phyloP scores from a whole-genome alignment of 176 grass and related monocot genomes.

The Eleusine coracana region DNA sequence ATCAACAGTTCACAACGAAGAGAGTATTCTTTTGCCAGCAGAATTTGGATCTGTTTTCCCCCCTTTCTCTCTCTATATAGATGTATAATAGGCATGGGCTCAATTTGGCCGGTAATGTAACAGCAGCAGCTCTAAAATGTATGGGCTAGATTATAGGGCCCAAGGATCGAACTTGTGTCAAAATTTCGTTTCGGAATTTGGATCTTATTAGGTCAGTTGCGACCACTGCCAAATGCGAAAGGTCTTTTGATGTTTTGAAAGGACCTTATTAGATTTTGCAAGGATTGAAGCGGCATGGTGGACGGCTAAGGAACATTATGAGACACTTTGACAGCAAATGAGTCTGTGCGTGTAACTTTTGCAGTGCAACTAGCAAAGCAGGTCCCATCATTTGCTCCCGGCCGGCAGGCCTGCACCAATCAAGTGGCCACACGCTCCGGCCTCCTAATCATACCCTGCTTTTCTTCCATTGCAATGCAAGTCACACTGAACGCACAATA shows the following conservation, averaged over 20 bases:
- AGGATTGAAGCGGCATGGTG: background rate
- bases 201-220: too few relatives aligned
- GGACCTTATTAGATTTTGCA: background rate
- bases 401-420: too few relatives aligned
- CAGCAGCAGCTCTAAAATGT: background rate
- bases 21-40: too few relatives aligned
- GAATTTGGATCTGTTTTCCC: too few relatives aligned
- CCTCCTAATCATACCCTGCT: constrained; percentile 27
- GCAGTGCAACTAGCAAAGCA: too few relatives aligned
- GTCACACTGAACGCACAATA: constrained; percentile 4
- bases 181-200: background rate
- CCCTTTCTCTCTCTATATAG: too few relatives aligned
- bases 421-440: background rate
- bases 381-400: background rate
- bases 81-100: too few relatives aligned
- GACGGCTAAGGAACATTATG: background rate
- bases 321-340: too few relatives aligned
- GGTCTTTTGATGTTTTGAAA: background rate
- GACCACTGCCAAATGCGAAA: background rate
- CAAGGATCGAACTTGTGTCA: background rate
- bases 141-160: background rate
- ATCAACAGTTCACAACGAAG: too few relatives aligned
- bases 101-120: background rate
- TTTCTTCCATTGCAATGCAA: constrained; percentile 61
- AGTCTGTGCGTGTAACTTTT: too few relatives aligned